phyloP scores from a whole-genome alignment of 1,139 yeast species.

The Protomyces arabidopsidicola region DNA sequence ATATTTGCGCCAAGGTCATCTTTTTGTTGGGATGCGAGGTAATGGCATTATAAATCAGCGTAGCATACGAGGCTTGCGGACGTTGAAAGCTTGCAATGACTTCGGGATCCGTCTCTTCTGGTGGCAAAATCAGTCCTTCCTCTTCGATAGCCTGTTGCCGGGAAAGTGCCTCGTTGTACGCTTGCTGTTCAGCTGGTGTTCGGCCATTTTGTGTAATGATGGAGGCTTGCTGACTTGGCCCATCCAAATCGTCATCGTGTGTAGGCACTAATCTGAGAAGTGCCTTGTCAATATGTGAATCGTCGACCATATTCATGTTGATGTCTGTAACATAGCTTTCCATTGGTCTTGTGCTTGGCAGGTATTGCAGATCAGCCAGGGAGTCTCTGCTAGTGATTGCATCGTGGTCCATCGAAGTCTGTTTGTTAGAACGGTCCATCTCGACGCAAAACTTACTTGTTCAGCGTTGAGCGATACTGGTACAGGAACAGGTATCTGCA shows the following conservation, averaged over 20 bases:
- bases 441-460: background rate
- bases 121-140: constrained; percentile 20
- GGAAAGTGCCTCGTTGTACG: constrained; percentile 12
- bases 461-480: background rate
- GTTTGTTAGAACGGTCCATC: no score
- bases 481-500: background rate
- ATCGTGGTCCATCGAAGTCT: background rate
- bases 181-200: background rate
- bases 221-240: background rate
- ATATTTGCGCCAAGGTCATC: constrained; percentile 77
- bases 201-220: background rate
- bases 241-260: background rate
- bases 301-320: background rate
- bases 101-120: constrained; percentile 24
- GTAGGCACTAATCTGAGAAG: background rate
- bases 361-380: background rate
- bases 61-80: constrained; percentile 75
- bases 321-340: background rate
- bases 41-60: constrained; percentile 72
- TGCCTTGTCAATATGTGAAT: background rate
- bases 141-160: constrained; percentile 19
- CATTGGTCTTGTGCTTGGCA: background rate
- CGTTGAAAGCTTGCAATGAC: constrained; percentile 44
- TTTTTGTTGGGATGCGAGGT: constrained; percentile 55
- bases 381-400: background rate